Conservation (phyloP, 140 eudicot genomes). For the Bidens hawaiensis region DNA sequence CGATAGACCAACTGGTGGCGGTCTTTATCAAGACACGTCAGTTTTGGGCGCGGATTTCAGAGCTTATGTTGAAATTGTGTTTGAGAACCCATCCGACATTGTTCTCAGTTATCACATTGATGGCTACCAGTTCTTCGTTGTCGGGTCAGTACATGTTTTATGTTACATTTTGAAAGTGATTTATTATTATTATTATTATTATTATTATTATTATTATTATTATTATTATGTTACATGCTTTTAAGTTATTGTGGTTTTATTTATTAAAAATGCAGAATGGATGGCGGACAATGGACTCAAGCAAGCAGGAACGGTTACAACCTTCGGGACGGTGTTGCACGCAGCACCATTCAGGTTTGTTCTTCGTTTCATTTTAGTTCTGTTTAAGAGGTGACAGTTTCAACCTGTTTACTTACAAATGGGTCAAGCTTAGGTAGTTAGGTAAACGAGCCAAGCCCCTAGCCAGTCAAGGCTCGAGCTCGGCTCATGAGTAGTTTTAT, state of each 20-base stretch:
- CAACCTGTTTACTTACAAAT: neutral
- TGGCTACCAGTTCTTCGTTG: conserved; percentile 82
- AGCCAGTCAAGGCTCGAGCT: no score
- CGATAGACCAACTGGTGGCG: conserved; percentile 54
- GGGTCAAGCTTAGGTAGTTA: no score
- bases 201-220: no score
- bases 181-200: no score
- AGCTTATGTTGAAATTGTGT: conserved; percentile 72
- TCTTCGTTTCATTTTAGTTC: neutral
- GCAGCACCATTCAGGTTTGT: conserved; percentile 67
- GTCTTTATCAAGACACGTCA: conserved; percentile 51
- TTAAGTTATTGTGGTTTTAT: neutral
- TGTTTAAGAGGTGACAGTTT: neutral
- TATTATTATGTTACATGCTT: neutral
- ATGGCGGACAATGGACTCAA: conserved; percentile 81
- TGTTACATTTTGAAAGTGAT: neutral
- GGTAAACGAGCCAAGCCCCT: no score
- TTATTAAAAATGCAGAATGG: conserved; percentile 60
- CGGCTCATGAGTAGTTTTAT: no score
- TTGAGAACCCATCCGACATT: conserved; percentile 58
- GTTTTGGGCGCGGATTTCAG: conserved; percentile 75
- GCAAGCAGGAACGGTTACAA: conserved; percentile 66
- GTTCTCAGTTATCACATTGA: conserved; percentile 70
- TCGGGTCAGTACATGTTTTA: conserved; percentile 51
- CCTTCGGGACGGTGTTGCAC: conserved; percentile 77